Evolutionary conservation across 2,329 filamentous ascomycete species (phyloP).

Genomic region (Leptographium flavum): DNA sequence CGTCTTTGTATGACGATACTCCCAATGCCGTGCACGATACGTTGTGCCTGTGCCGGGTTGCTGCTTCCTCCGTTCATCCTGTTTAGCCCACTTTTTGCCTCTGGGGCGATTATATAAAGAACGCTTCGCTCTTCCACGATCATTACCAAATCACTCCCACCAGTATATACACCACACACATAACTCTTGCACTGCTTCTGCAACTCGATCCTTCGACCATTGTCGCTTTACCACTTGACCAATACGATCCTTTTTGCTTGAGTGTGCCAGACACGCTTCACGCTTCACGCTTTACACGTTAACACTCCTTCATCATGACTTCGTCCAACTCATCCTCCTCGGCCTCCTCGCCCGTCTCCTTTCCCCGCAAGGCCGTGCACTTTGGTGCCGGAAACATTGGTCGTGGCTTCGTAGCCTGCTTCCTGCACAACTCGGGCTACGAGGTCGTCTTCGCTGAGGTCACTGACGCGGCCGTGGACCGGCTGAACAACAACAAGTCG

Average conservation of each 20-base stretch:
- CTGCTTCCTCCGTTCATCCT: neutral
- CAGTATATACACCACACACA: too few species aligned
- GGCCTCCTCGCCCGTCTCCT: neutral
- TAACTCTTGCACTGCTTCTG: too few species aligned
- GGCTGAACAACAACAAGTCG: conserved; percentile 57
- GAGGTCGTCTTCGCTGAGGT: conserved; percentile 96
- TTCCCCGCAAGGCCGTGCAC: conserved; percentile 5
- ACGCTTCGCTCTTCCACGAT: neutral
- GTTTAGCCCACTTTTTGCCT: neutral
- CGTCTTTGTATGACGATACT: conserved; percentile 1
- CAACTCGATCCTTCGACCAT: too few species aligned
- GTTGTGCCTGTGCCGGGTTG: neutral
- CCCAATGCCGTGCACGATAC: neutral
- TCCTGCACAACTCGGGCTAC: conserved; percentile 88
- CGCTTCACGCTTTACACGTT: neutral
- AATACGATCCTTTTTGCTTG: too few species aligned
- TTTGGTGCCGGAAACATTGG: conserved; percentile 74
- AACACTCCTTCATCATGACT: neutral
- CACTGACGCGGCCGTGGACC: conserved; percentile 66
- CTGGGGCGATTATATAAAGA: neutral
- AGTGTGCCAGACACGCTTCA: too few species aligned
- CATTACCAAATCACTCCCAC: neutral
- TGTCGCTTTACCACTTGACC: neutral
- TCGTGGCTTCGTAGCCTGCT: conserved; percentile 77
- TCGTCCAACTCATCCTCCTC: neutral